Conservation (phyloP, 768 basidiomycete species). For the Boletus rubescentipes region DNA sequence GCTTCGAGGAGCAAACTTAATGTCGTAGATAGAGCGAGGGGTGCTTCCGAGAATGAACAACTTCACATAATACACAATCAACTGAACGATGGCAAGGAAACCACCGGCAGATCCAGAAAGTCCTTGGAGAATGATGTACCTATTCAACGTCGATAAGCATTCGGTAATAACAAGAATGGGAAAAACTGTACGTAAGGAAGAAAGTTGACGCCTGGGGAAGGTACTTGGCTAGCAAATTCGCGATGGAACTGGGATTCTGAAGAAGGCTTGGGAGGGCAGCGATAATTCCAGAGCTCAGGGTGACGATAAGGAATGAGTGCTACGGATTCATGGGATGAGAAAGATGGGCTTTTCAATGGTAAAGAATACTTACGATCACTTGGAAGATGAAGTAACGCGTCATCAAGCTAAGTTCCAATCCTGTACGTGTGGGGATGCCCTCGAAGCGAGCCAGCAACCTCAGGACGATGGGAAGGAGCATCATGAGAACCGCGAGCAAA, state of each 20-base stretch:
- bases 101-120: constrained; percentile 77
- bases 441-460: constrained; percentile 81
- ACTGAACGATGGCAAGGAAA: constrained; percentile 72
- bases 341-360: not conserved
- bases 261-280: constrained; percentile 62
- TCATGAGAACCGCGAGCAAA: constrained; percentile 85
- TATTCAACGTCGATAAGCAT: constrained; percentile 24
- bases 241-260: constrained; percentile 66
- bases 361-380: constrained; percentile 65
- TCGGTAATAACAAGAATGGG: not conserved
- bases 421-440: constrained; percentile 83
- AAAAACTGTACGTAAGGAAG: constrained; percentile 70
- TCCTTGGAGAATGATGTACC: constrained; percentile 79
- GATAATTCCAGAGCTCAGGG: constrained; percentile 80
- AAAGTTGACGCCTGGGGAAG: constrained; percentile 85
- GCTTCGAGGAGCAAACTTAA: constrained; percentile 71
- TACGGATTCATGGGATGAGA: constrained; percentile 31
- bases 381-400: constrained; percentile 89
- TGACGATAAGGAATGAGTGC: constrained; percentile 94
- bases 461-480: constrained; percentile 83
- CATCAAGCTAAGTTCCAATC: constrained; percentile 90
- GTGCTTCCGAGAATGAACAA: constrained; percentile 85
- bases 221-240: constrained; percentile 70
- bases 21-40: constrained; percentile 77
- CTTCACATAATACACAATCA: constrained; percentile 89